These are phyloP conservation scores for Lentinula sp. DNA, from an alignment of 768 basidiomycete genomes.

Conservation along the genomic window DNA sequence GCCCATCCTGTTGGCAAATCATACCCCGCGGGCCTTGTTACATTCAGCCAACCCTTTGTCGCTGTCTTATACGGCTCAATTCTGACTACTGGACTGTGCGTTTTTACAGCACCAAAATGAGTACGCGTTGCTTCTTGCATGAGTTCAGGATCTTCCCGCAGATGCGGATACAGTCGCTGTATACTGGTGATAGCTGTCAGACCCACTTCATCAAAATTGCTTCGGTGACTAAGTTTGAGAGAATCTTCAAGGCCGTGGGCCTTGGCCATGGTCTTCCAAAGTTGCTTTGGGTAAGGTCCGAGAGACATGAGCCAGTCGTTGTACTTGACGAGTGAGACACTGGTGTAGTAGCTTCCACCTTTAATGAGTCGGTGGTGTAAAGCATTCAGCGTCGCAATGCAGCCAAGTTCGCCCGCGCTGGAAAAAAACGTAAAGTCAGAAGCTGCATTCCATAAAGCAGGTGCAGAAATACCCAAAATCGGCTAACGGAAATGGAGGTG, in stretches of 20 bases:
- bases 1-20: neutral
- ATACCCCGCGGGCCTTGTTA: conserved; percentile 3
- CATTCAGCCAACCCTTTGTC: neutral
- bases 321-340: conserved; percentile 4
- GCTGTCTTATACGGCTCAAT: conserved; percentile 5
- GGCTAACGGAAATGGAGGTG: conserved; percentile 3
- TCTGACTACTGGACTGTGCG: conserved; percentile 2
- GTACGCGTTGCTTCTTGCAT: neutral
- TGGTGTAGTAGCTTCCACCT: conserved; percentile 4
- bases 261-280: neutral
- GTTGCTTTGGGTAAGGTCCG: neutral
- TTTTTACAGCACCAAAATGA: conserved; percentile 1
- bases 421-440: neutral
- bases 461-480: neutral
- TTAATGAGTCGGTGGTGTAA: neutral
- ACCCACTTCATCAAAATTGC: neutral
- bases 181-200: conserved; percentile 1
- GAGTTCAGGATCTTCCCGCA: neutral
- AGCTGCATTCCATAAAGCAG: neutral
- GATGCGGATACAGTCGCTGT: neutral
- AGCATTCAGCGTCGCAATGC: conserved; percentile 4
- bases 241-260: neutral
- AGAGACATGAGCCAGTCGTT: conserved; percentile 4
- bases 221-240: neutral
- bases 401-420: conserved; percentile 5